Conservation (phyloP, 208 protist species). For the Trypanosoma rangeli region DNA sequence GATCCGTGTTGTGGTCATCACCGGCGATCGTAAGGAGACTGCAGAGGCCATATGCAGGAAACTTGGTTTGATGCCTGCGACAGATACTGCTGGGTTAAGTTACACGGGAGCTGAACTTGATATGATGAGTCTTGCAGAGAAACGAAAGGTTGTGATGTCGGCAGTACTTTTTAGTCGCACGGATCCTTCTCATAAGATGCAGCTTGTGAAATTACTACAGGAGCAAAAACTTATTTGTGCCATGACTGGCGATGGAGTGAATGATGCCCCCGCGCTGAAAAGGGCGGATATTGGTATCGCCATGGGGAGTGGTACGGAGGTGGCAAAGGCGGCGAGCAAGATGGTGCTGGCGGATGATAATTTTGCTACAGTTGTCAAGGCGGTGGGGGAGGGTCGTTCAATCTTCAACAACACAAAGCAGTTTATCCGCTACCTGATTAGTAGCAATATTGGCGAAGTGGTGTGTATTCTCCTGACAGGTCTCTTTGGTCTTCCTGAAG, state of each 20-base stretch:
- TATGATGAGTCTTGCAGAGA: slow-evolving; percentile 51
- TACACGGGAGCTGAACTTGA: slow-evolving; percentile 83
- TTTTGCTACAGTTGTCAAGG: slow-evolving; percentile 97
- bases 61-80: slow-evolving; percentile 89
- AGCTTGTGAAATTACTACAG: slow-evolving; percentile 82
- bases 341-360: slow-evolving; percentile 97
- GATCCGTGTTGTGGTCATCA: slow-evolving; percentile 98
- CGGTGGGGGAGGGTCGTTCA: slow-evolving; percentile 94
- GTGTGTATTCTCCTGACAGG: slow-evolving; percentile 83
- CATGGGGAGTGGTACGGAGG: slow-evolving; percentile 98
- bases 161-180: slow-evolving; percentile 85
- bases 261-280: slow-evolving; percentile 97
- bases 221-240: slow-evolving; percentile 82
- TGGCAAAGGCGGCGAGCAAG: slow-evolving; percentile 96
- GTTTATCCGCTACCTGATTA: slow-evolving; percentile 98
- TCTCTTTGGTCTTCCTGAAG: slow-evolving; percentile 91
- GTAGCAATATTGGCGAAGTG: slow-evolving; percentile 97
- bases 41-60: slow-evolving; percentile 94
- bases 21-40: slow-evolving; percentile 96
- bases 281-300: slow-evolving; percentile 98
- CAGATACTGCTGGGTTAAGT: slow-evolving; percentile 34
- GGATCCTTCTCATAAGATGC: slow-evolving; percentile 86
- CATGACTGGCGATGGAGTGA: slow-evolving; percentile 93
- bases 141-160: slow-evolving; percentile 50
- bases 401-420: slow-evolving; percentile 98